Percentiles rank a stretch among this genome's conserved stretches.
These are phyloP conservation scores for Cavenderia fasciculata DNA, from an alignment of 78 protist genomes.

Conservation along the genomic window DNA sequence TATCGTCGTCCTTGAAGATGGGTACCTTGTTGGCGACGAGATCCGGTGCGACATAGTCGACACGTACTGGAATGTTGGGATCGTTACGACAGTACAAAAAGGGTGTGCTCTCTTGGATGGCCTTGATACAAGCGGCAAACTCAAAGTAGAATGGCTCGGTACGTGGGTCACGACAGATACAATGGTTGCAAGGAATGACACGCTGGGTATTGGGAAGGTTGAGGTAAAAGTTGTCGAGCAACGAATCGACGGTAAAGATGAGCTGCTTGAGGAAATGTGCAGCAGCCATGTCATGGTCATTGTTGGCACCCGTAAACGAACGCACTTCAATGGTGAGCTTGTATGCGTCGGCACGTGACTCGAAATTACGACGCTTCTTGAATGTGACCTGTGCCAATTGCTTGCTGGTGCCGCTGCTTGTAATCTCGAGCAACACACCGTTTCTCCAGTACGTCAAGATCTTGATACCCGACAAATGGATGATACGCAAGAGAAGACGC, in stretches of 20 bases:
- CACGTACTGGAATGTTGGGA: constrained; percentile 47
- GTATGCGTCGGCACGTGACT: constrained; percentile 13
- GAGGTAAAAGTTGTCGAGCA: constrained; percentile 31
- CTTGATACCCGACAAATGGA: constrained; percentile 35
- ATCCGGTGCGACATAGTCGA: constrained; percentile 70
- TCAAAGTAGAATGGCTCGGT: constrained; percentile 59
- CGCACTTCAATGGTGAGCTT: constrained; percentile 59
- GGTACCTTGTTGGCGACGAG: constrained; percentile 51
- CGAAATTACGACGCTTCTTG: constrained; percentile 47
- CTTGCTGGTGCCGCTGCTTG: neutral
- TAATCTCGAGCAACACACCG: constrained; percentile 47
- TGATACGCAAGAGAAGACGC: constrained; percentile 26
- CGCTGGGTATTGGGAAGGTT: constrained; percentile 7
- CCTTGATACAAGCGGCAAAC: constrained; percentile 41
- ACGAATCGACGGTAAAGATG: constrained; percentile 52
- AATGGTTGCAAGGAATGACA: constrained; percentile 73
- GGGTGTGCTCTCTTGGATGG: constrained; percentile 61
- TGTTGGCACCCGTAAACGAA: neutral
- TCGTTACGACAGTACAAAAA: constrained; percentile 55
- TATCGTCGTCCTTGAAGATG: constrained; percentile 20
- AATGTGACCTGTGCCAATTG: constrained; percentile 55
- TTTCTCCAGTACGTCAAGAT: constrained; percentile 72
- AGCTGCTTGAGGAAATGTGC: constrained; percentile 46
- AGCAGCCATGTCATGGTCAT: constrained; percentile 24
- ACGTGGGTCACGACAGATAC: constrained; percentile 33